These are phyloP conservation scores for Lasiosphaeria miniovina DNA, from an alignment of 495 filamentous ascomycete genomes.

Conservation along the genomic window DNA sequence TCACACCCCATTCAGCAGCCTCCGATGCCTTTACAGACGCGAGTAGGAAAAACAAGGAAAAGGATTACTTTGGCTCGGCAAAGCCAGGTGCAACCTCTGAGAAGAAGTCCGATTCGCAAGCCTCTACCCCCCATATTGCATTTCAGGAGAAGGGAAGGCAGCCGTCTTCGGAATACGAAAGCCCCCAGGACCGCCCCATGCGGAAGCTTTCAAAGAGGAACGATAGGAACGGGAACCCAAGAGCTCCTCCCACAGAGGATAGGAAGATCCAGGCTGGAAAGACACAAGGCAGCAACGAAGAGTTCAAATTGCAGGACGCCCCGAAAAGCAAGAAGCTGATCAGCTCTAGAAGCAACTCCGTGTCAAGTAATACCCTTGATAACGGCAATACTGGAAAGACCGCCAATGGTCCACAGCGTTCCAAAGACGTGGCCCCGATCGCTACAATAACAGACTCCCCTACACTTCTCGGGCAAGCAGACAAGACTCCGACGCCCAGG, in stretches of 20 bases:
- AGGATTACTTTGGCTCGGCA: conserved; percentile 51
- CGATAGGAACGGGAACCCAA: conserved; percentile 36
- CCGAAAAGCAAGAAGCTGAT: conserved; percentile 63
- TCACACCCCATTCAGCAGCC: conserved; percentile 54
- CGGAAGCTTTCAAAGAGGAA: conserved; percentile 46
- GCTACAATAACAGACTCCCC: conserved; percentile 28
- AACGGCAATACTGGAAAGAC: conserved; percentile 26
- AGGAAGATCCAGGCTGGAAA: conserved; percentile 34
- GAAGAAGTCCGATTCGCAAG: conserved; percentile 40
- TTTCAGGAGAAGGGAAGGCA: conserved; percentile 84
- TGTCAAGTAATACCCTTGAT: conserved; percentile 40
- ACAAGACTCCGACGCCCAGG: conserved; percentile 44
- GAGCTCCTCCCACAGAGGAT: conserved; percentile 46
- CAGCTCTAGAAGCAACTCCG: conserved; percentile 62
- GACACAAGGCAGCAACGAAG: conserved; percentile 38
- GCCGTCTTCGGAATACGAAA: conserved; percentile 50
- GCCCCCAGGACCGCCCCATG: conserved; percentile 34
- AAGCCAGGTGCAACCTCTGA: conserved; percentile 27
- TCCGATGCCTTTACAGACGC: conserved; percentile 44
- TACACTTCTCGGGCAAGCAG: conserved; percentile 27
- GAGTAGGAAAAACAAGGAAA: conserved; percentile 44
- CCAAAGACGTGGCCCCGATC: conserved; percentile 28
- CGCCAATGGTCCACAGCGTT: conserved; percentile 25
- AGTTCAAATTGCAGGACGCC: conserved; percentile 74
- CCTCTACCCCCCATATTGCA: conserved; percentile 79